Conservation (phyloP, 2,329 filamentous ascomycete genomes). For the Pseudocercospora cruenta region DNA sequence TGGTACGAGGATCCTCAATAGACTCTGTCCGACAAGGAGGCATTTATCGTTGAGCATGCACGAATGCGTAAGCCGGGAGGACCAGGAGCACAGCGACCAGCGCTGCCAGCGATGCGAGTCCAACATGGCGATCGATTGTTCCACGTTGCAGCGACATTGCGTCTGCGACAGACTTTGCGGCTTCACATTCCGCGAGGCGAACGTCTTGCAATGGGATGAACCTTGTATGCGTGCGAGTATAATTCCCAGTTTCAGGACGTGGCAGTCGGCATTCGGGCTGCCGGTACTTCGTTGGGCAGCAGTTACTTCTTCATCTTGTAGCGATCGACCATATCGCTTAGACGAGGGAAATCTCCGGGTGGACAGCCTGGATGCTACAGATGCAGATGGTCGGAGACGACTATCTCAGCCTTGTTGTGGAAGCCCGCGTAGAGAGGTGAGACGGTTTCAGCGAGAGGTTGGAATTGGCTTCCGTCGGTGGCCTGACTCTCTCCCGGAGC, state of each 20-base stretch:
- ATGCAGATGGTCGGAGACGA: not conserved
- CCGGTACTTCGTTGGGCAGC: slow-evolving; percentile 1
- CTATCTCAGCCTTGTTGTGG: not conserved
- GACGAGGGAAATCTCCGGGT: not conserved
- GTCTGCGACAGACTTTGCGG: not conserved
- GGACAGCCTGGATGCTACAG: not conserved
- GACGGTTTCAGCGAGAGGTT: not conserved
- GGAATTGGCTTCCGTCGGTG: not conserved
- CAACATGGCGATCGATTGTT: slow-evolving; percentile 16
- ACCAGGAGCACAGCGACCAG: slow-evolving; percentile 10
- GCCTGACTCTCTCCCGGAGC: not conserved
- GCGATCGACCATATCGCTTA: not conserved
- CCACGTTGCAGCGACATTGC: slow-evolving; percentile 17
- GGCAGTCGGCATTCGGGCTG: not conserved
- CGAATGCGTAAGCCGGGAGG: slow-evolving; percentile 11
- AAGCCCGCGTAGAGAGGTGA: not conserved
- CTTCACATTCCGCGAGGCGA: not conserved
- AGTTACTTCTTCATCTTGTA: not conserved
- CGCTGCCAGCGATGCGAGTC: slow-evolving; percentile 6
- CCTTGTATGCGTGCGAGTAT: not conserved
- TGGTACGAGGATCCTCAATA: slow-evolving; percentile 5
- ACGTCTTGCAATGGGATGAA: slow-evolving; percentile 1
- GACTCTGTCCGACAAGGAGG: slow-evolving; percentile 5
- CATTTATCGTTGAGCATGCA: slow-evolving; percentile 15
- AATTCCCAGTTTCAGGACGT: slow-evolving; percentile 3